Percentiles rank a stretch among this genome's conserved stretches.
These are phyloP conservation scores for Seiridium unicorne DNA, from an alignment of 2,329 filamentous ascomycete species.

Conservation along the genomic window DNA sequence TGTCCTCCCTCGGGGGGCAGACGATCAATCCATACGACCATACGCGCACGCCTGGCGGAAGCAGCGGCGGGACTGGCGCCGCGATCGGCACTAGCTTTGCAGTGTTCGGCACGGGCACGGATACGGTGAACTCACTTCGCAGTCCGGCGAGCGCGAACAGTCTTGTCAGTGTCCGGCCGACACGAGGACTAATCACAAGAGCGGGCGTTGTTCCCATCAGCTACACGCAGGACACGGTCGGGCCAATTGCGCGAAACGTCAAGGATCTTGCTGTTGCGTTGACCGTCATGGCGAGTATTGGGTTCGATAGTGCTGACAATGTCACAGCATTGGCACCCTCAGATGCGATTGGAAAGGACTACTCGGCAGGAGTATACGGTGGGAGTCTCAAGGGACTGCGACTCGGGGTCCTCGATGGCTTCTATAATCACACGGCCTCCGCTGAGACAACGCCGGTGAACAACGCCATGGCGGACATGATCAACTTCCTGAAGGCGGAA, in stretches of 20 bases:
- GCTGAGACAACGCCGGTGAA: conserved; percentile 59
- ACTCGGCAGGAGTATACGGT: conserved; percentile 35
- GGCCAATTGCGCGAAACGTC: conserved; percentile 50
- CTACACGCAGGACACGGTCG: conserved; percentile 53
- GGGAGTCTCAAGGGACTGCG: conserved; percentile 25
- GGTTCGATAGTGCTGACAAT: conserved; percentile 51
- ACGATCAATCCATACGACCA: conserved; percentile 63
- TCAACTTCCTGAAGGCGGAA: conserved; percentile 40
- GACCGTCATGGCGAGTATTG: conserved; percentile 51
- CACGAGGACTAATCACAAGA: conserved; percentile 47
- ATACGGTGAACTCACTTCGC: conserved; percentile 61
- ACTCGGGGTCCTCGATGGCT: conserved; percentile 41
- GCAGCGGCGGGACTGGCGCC: conserved; percentile 61
- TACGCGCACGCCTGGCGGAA: conserved; percentile 62
- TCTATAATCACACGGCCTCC: conserved; percentile 52
- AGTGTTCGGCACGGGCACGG: conserved; percentile 56
- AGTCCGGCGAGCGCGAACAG: conserved; percentile 62
- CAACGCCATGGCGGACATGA: conserved; percentile 44
- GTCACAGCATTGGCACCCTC: conserved; percentile 46
- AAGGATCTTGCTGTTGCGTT: conserved; percentile 49
- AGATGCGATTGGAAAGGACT: conserved; percentile 40
- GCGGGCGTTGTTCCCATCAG: conserved; percentile 55
- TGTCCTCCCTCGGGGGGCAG: conserved; percentile 63
- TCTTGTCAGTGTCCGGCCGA: conserved; percentile 59
- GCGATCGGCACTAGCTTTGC: conserved; percentile 55